Evolutionary conservation across 257 asterid species (phyloP), one percentile per base, ranked within the genome.

Genomic region (Solanum piurae): DNA sequence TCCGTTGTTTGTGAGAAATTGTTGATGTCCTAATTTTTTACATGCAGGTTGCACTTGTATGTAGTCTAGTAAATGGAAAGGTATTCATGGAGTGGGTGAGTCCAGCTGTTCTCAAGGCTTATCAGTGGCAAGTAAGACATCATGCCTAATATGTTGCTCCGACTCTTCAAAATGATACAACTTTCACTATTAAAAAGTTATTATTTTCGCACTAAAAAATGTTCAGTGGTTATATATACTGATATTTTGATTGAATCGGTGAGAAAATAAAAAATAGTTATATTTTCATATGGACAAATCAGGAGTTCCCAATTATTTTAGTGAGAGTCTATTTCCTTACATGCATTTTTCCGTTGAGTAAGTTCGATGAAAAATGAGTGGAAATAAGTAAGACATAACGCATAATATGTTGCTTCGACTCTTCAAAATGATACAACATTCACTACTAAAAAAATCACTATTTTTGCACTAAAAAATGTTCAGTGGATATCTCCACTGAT

Each of bases 31-130:
- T 16, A 86, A 68, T 89, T 89, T 89, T 87, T 91, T 89, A 52
- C 94, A 95, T 89, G 38, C 95, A 96, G 99, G 94, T 95, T 74
- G 99, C 98, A 58, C 91, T 96, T 23, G 90, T 96, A 84, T 89
- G 94, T 62, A 96, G 99, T 88, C 94, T 96, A 87, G 93, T 95
- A 49, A 92, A 96, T 60, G 99, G 98, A 87, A 96, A 95, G 94
- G 93, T 95, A 89, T 96, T 95, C 90, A 95, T 94, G 98, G 99
- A 96, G 89, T 96, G 98, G 99, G 99, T 96, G 87, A 92, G 99
- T 27, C 98, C 98, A 73, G 98, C 98, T n/a, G 95, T 96, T 75
- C 93, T 96, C 46, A 94, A 95, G 90, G 99, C 99, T 44, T 96
- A 96, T 79, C 98, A 93, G 79, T 96, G 98, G 98, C 99, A 95